Evolutionary conservation across 2,329 filamentous ascomycete genomes (phyloP), one percentile per base, ranked within the genome.

Genomic region (Tolypocladium endophyticum): DNA sequence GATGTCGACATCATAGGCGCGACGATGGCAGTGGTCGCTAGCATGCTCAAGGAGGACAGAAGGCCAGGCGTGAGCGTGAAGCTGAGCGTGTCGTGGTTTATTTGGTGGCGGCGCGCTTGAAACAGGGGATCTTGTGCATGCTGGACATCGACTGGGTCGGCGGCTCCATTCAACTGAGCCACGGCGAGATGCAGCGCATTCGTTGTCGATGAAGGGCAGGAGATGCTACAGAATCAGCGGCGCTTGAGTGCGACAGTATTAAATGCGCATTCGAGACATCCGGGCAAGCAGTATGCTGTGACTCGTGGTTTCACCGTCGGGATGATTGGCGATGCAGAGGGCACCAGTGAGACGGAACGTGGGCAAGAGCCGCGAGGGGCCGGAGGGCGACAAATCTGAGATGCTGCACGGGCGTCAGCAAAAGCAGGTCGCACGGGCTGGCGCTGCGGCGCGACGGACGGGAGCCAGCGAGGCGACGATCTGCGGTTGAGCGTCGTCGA

Each of bases 1-100:
- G 68, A 62, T 59, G 67, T 69, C 64, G 70, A 66, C 71, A 74
- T 74, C 63, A 66, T 68, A 64, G 71, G 67, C 62, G 71, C 62
- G 59, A 66, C 28, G 59, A 59, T 43, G 57, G 53, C 59, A 55
- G 50, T 58, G 54, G 66, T 65, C 62, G 68, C 65, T 58, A 71
- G 65, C 69, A 71, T 69, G 64, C 63, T 66, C 56, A 50, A 58
- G 18, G 30, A 55, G 14, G 28, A 55, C 53, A 25, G 54, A 38
- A 59, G 47, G 58, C 59, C 55, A 58, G 43, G 41, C 53, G 33
- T 53, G 55, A 28, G 57, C 56, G 47, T 55, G 50, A 47, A 52
- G 36, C 35, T 50, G 25, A 35, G 23, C 47, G 57, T 38, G 18
- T 56, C 54, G 36, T 36, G 45, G 16, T 28, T 39, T 64, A 61